These are phyloP conservation scores for Xylaria grammica DNA, from an alignment of 495 filamentous ascomycete species.

Conservation along the genomic window DNA sequence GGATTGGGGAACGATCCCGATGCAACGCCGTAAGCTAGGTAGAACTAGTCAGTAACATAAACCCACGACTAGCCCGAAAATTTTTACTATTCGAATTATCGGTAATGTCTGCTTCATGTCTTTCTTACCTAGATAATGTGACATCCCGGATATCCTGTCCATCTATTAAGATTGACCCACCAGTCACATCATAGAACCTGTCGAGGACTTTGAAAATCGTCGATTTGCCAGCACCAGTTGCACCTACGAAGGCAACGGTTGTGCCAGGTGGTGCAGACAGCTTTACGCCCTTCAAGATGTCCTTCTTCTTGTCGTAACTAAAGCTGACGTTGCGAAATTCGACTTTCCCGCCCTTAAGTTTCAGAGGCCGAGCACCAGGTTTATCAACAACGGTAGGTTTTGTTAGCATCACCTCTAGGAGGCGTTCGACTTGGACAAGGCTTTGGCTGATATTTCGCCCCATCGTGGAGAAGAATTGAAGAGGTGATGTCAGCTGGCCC, in stretches of 20 bases:
- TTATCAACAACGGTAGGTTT: slow-evolving; percentile 66
- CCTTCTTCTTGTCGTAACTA: slow-evolving; percentile 72
- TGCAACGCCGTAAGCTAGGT: slow-evolving; percentile 64
- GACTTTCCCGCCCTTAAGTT: slow-evolving; percentile 64
- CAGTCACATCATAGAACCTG: slow-evolving; percentile 71
- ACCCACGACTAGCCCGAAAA: neutral
- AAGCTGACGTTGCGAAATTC: slow-evolving; percentile 70
- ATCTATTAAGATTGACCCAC: slow-evolving; percentile 72
- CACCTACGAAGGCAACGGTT: slow-evolving; percentile 77
- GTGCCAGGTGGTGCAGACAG: slow-evolving; percentile 64
- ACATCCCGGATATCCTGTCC: slow-evolving; percentile 74
- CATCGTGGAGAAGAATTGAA: slow-evolving; percentile 67
- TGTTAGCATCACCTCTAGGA: slow-evolving; percentile 72
- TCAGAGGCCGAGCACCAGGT: slow-evolving; percentile 59
- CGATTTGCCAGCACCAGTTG: slow-evolving; percentile 77
- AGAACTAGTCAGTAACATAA: slow-evolving; percentile 2
- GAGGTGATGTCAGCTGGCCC: slow-evolving; percentile 64
- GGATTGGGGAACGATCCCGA: slow-evolving; percentile 76
- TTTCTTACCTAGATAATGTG: slow-evolving; percentile 58
- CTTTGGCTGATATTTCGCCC: slow-evolving; percentile 64
- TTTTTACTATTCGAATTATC: neutral
- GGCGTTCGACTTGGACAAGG: slow-evolving; percentile 72
- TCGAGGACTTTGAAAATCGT: slow-evolving; percentile 75
- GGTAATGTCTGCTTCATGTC: neutral
- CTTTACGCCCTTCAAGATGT: slow-evolving; percentile 67